phyloP scores from a whole-genome alignment of 2,329 filamentous ascomycete species.

The Colletotrichum theobromicola region DNA sequence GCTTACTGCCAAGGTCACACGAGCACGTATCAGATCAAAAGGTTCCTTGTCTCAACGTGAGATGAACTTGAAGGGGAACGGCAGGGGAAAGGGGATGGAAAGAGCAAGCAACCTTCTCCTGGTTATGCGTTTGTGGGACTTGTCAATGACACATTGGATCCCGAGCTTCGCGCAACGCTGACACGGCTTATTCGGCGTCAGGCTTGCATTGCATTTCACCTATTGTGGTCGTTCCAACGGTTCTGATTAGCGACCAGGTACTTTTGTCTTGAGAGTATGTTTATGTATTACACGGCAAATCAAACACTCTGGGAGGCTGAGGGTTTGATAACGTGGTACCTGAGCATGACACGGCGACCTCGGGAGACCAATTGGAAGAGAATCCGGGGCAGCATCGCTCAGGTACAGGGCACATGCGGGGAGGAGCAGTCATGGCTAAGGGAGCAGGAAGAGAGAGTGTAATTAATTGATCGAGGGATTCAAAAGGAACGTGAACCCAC shows the following conservation, averaged over 20 bases:
- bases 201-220: slow-evolving; percentile 50
- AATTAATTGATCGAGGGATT: background rate
- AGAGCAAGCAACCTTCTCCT: slow-evolving; percentile 41
- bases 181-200: slow-evolving; percentile 43
- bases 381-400: background rate
- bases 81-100: background rate
- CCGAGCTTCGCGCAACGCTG: slow-evolving; percentile 50
- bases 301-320: background rate
- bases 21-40: background rate
- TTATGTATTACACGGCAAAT: background rate
- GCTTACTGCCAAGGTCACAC: slow-evolving; percentile 44
- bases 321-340: background rate
- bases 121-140: slow-evolving; percentile 51
- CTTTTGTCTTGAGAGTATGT: background rate
- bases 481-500: slow-evolving; percentile 27
- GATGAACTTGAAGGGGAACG: background rate
- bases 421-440: background rate
- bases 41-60: background rate
- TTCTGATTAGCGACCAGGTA: background rate
- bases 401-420: background rate
- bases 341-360: background rate
- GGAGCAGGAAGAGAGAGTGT: background rate
- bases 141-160: slow-evolving; percentile 50
- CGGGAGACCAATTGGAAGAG: slow-evolving; percentile 6
- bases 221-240: slow-evolving; percentile 24